Percentiles rank a stretch among this genome's conserved stretches.
These are phyloP conservation scores for Bolboschoenoplectus hybrid DNA, from an alignment of 202 grass and related monocot species.

Conservation along the genomic window DNA sequence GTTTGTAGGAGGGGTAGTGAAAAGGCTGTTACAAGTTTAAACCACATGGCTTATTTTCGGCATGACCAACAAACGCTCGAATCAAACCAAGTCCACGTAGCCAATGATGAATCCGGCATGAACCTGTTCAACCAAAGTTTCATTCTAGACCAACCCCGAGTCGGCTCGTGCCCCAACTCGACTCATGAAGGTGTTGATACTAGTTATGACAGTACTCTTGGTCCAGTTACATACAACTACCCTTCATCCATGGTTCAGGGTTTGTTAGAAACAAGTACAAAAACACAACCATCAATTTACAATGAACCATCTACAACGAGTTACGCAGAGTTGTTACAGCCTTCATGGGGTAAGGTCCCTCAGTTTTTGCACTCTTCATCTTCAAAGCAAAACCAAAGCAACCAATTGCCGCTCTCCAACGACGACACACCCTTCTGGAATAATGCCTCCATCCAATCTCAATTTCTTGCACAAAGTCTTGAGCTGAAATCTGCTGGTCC, in stretches of 20 bases:
- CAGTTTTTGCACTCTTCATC: slow-evolving; percentile 43
- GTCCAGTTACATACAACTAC: slow-evolving; percentile 41
- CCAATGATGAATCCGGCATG: slow-evolving; percentile 10
- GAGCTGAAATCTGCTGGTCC: slow-evolving; percentile 54
- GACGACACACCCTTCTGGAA: slow-evolving; percentile 43
- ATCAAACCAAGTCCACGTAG: slow-evolving; percentile 39
- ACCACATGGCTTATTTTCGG: slow-evolving; percentile 34
- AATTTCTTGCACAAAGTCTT: slow-evolving; percentile 59
- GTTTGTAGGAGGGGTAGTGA: slow-evolving; percentile 34
- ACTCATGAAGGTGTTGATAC: slow-evolving; percentile 18
- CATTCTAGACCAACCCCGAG: slow-evolving; percentile 42
- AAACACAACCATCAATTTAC: slow-evolving; percentile 37
- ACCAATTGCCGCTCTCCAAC: slow-evolving; percentile 45
- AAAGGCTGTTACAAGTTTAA: slow-evolving; percentile 35
- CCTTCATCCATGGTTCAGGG: slow-evolving; percentile 29
- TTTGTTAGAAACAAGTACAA: slow-evolving; percentile 36
- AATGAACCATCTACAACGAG: neutral
- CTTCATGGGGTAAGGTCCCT: slow-evolving; percentile 46
- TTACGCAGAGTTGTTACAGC: slow-evolving; percentile 37
- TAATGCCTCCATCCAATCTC: slow-evolving; percentile 47
- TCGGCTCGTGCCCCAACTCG: neutral
- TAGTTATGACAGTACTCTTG: slow-evolving; percentile 30
- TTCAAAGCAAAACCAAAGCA: slow-evolving; percentile 38
- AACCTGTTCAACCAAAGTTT: slow-evolving; percentile 42
- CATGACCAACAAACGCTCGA: slow-evolving; percentile 26